Conservation (phyloP, 352 stramenopile species). For the Pythium utonaiense region DNA sequence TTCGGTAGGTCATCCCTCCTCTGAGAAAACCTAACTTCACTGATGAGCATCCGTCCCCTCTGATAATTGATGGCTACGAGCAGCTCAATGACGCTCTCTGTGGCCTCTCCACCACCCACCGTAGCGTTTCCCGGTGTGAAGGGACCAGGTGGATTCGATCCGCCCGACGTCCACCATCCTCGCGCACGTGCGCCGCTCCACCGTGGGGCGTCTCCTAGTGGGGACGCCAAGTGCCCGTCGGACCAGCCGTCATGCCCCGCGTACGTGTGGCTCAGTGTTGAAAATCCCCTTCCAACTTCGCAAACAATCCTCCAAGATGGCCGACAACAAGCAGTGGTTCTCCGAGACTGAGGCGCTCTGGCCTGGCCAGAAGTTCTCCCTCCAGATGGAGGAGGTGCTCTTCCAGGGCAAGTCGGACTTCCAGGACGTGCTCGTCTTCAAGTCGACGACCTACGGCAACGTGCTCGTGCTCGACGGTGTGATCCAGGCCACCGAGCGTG, state of each 20-base stretch:
- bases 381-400: conserved; percentile 93
- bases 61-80: conserved; percentile 9
- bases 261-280: conserved; percentile 2
- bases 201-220: neutral
- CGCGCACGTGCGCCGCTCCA: conserved; percentile 1
- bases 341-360: conserved; percentile 94
- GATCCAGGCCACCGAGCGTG: conserved; percentile 98
- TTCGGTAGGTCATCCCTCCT: neutral
- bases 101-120: conserved; percentile 23
- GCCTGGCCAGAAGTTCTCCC: conserved; percentile 90
- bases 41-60: neutral
- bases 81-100: neutral
- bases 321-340: conserved; percentile 89
- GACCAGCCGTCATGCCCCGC: neutral
- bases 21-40: neutral
- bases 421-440: conserved; percentile 98
- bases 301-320: conserved; percentile 28
- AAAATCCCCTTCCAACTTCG: conserved; percentile 8
- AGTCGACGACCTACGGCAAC: conserved; percentile 96
- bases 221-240: neutral
- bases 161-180: conserved; percentile 18
- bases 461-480: conserved; percentile 99
- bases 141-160: neutral
- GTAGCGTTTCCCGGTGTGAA: neutral
- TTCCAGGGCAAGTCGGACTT: conserved; percentile 97